Evolutionary conservation across 73 alveolate species (phyloP).

Genomic region (Stentor coeruleus): DNA sequence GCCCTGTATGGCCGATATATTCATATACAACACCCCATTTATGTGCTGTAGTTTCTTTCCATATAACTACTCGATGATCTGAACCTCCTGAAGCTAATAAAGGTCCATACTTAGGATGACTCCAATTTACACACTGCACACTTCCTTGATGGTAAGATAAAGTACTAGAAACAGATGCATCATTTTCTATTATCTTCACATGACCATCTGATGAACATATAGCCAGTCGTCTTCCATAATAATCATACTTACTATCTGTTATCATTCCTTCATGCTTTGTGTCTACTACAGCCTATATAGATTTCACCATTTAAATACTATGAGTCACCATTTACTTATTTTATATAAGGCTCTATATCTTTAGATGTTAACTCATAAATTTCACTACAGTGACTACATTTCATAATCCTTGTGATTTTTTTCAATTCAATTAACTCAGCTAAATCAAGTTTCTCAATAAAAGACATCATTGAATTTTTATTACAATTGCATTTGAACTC

Average conservation of each 20-base stretch:
- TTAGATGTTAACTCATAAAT: neutral
- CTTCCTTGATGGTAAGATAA: slow-evolving; percentile 45
- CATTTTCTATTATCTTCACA: slow-evolving; percentile 32
- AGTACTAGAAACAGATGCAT: neutral
- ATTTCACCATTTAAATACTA: slow-evolving; percentile 1
- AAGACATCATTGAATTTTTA: neutral
- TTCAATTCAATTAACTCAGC: neutral
- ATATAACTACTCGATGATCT: slow-evolving; percentile 58
- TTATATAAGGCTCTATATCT: neutral
- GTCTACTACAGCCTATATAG: neutral
- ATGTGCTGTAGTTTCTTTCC: slow-evolving; percentile 27
- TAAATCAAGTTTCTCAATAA: neutral
- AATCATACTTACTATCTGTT: slow-evolving; percentile 52
- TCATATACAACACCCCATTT: slow-evolving; percentile 25
- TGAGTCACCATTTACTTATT: too few species aligned
- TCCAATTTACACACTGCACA: slow-evolving; percentile 52
- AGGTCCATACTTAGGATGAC: slow-evolving; percentile 66
- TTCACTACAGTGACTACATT: neutral
- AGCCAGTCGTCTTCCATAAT: slow-evolving; percentile 60
- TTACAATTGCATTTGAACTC: slow-evolving; percentile 16
- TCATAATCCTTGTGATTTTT: neutral
- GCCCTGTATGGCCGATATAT: slow-evolving; percentile 24
- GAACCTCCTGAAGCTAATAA: slow-evolving; percentile 65
- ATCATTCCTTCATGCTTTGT: slow-evolving; percentile 42
- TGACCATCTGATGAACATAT: slow-evolving; percentile 51